These are phyloP conservation scores for Suhomyces pyralidae DNA, from an alignment of 805 yeast genomes.

Conservation along the genomic window DNA sequence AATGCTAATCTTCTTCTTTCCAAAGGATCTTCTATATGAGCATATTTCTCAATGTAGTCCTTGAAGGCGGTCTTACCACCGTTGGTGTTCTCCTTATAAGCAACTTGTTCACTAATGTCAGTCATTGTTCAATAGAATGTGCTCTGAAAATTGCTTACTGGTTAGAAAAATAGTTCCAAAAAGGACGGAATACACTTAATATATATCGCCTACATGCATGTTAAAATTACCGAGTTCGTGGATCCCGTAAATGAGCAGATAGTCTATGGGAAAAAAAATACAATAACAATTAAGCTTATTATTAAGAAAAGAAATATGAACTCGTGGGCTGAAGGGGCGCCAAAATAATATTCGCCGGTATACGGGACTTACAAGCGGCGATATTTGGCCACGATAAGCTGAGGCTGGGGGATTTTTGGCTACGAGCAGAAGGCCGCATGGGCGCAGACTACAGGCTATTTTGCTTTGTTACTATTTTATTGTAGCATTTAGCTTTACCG, in stretches of 20 bases:
- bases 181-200: not conserved
- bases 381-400: not conserved
- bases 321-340: constrained; percentile 4
- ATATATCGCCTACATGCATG: not conserved
- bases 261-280: not conserved
- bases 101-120: constrained; percentile 20
- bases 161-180: not conserved
- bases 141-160: not conserved
- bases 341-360: not conserved
- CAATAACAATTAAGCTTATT: not conserved
- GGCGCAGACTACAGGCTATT: not conserved
- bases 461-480: not conserved
- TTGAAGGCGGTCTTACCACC: constrained; percentile 90
- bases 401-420: not conserved
- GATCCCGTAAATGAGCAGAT: not conserved
- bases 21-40: constrained; percentile 78
- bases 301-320: constrained; percentile 4
- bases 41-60: constrained; percentile 74
- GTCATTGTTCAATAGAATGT: constrained; percentile 14
- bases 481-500: not conserved
- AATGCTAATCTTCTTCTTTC: constrained; percentile 85
- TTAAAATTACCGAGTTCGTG: not conserved
- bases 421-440: not conserved
- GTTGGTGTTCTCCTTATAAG: constrained; percentile 17
- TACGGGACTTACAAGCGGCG: not conserved